Evolutionary conservation across 257 asterid species (phyloP).

Genomic region (Lycium ferocissimum): DNA sequence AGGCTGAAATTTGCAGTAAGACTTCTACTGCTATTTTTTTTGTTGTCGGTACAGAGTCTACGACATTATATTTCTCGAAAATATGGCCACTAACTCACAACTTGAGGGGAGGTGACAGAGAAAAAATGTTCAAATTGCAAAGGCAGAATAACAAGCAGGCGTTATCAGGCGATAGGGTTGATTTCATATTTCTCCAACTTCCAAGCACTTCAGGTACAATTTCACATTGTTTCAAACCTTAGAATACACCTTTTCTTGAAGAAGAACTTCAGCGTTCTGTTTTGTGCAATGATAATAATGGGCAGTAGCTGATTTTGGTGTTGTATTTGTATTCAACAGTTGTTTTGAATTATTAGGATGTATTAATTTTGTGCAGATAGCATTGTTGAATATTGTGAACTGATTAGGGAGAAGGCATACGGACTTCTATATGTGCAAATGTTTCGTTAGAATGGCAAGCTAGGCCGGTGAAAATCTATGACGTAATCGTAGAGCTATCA

Average conservation of each 20-base stretch:
- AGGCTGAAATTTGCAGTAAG: too few relatives aligned
- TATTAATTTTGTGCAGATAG: too few relatives aligned
- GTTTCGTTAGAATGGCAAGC: too few relatives aligned
- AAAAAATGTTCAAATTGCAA: slow-evolving; percentile 71
- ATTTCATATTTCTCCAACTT: slow-evolving; percentile 79
- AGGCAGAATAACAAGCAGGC: slow-evolving; percentile 49
- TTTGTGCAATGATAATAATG: not conserved
- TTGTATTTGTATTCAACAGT: not conserved
- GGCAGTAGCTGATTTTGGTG: not conserved
- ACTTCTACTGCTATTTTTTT: not conserved
- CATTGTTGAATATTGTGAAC: too few relatives aligned
- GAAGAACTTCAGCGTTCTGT: too few relatives aligned
- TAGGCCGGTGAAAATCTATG: too few relatives aligned
- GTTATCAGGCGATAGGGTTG: slow-evolving; percentile 57
- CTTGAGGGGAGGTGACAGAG: slow-evolving; percentile 26
- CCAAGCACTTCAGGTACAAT: slow-evolving; percentile 81
- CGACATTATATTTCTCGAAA: not conserved
- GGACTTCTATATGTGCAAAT: too few relatives aligned
- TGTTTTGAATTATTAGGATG: too few relatives aligned
- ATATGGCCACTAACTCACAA: not conserved
- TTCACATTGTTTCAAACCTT: not conserved
- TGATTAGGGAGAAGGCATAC: too few relatives aligned
- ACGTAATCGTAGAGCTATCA: too few relatives aligned
- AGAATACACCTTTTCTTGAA: too few relatives aligned
- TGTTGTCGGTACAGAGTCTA: slow-evolving; percentile 17